Evolutionary conservation across 2,329 filamentous ascomycete species (phyloP).

Genomic region (Sordariomycetes sp.): DNA sequence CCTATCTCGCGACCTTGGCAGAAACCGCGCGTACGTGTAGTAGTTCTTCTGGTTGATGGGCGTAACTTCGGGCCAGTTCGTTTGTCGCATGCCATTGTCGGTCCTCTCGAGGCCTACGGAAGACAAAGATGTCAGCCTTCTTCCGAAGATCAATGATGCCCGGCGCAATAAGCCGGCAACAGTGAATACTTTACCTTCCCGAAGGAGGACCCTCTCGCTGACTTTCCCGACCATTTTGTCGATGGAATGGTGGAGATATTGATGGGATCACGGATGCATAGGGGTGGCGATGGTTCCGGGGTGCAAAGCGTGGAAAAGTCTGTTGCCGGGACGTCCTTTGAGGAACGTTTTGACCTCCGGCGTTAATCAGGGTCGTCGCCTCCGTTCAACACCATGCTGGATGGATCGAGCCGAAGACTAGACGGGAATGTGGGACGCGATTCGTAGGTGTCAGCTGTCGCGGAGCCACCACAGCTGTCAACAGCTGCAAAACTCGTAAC

Average conservation of each 20-base stretch:
- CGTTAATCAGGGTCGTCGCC: neutral
- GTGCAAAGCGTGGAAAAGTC: neutral
- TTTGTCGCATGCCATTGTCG: slow-evolving; percentile 95
- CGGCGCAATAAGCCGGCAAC: neutral
- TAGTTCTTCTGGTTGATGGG: slow-evolving; percentile 99
- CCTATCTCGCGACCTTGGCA: neutral
- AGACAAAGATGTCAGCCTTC: slow-evolving; percentile 10
- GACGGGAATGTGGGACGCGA: neutral
- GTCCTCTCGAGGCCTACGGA: slow-evolving; percentile 76
- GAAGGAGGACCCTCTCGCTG: slow-evolving; percentile 48
- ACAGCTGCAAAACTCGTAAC: neutral
- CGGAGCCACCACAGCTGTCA: neutral
- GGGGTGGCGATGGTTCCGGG: neutral
- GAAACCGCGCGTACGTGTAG: slow-evolving; percentile 57
- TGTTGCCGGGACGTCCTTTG: neutral
- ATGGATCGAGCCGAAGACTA: neutral
- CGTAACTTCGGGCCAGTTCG: slow-evolving; percentile 81
- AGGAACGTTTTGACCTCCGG: neutral
- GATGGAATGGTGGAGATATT: neutral
- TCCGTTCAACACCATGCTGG: neutral
- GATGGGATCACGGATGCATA: neutral
- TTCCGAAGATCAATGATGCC: neutral
- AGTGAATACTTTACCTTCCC: slow-evolving; percentile 35
- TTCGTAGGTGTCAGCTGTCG: neutral
- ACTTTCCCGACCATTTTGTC: slow-evolving; percentile 48